Conservation (phyloP, 495 filamentous ascomycete genomes). For the Tuber brumale region DNA sequence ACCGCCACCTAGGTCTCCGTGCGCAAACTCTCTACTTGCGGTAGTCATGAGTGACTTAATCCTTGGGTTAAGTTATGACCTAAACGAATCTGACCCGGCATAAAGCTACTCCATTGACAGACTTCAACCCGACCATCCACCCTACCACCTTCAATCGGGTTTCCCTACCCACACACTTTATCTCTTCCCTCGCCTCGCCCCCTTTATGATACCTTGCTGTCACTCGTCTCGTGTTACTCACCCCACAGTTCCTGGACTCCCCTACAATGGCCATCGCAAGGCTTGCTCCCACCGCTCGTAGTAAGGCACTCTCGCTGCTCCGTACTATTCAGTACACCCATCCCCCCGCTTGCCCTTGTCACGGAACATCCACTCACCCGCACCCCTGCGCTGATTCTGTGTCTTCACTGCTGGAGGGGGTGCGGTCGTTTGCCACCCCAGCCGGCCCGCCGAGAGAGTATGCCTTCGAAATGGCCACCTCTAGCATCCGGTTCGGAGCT, state of each 20-base stretch:
- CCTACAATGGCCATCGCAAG: constrained; percentile 23
- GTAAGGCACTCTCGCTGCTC: constrained; percentile 71
- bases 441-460: constrained; percentile 68
- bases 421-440: constrained; percentile 20
- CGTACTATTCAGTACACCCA: constrained; percentile 85
- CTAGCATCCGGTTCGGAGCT: constrained; percentile 84
- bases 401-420: constrained; percentile 44
- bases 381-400: constrained; percentile 48
- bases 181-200: neutral
- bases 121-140: too few species aligned
- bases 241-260: too few species aligned
- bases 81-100: too few species aligned
- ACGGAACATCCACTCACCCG: constrained; percentile 72
- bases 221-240: neutral
- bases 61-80: too few species aligned
- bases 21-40: too few species aligned
- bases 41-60: too few species aligned
- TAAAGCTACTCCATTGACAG: too few species aligned
- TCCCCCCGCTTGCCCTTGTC: constrained; percentile 85
- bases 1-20: too few species aligned
- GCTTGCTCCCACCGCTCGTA: constrained; percentile 57
- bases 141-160: neutral
- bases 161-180: neutral
- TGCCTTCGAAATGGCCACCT: constrained; percentile 96
- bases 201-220: neutral